phyloP scores from a whole-genome alignment of 2,329 filamentous ascomycete genomes.

The Aspergillus caelatus region DNA sequence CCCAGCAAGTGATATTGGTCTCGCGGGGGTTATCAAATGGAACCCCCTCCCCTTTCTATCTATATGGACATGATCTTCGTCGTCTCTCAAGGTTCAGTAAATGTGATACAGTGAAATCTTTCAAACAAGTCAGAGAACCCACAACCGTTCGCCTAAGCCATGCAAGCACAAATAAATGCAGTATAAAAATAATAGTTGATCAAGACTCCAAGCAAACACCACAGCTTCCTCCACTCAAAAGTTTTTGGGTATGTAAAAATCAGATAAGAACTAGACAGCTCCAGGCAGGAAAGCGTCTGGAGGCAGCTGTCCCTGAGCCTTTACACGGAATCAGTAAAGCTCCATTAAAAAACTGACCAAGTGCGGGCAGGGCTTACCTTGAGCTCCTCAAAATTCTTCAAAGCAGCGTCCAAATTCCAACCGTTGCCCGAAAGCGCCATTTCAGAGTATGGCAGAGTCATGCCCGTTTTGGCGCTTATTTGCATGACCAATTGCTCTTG shows the following conservation, averaged over 20 bases:
- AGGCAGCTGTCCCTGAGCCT: constrained; percentile 49
- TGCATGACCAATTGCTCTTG: constrained; percentile 71
- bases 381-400: constrained; percentile 73
- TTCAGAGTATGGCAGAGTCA: constrained; percentile 77
- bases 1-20: background rate
- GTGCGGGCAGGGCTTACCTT: constrained; percentile 57
- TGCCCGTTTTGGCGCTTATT: constrained; percentile 74
- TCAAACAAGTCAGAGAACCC: constrained; percentile 19
- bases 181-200: constrained; percentile 9
- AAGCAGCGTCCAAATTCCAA: constrained; percentile 78
- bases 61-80: constrained; percentile 29
- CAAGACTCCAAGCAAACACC: constrained; percentile 10
- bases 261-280: constrained; percentile 16
- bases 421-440: constrained; percentile 78
- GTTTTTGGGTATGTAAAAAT: background rate
- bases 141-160: constrained; percentile 37
- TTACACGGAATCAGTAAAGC: constrained; percentile 23
- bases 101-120: constrained; percentile 22
- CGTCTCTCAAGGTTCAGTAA: constrained; percentile 17
- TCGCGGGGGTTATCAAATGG: background rate
- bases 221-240: constrained; percentile 5
- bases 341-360: background rate
- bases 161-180: constrained; percentile 27
- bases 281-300: constrained; percentile 51
- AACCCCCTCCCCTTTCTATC: constrained; percentile 7